phyloP scores from a whole-genome alignment of 78 protist species.

The Trichosphaerium sp. region DNA sequence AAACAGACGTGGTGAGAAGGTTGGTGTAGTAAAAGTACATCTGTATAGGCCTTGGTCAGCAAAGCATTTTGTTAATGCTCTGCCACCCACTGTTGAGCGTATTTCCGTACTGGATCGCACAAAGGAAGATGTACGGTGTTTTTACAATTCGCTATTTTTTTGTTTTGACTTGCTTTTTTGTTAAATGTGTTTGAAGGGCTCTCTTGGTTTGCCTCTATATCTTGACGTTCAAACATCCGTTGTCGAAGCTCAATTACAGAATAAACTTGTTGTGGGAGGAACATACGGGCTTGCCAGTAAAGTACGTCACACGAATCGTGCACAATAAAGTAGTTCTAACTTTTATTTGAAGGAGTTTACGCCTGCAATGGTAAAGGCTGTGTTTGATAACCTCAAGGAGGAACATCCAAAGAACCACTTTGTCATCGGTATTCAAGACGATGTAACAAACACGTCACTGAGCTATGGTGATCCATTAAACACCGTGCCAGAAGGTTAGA shows the following conservation, averaged over 20 bases:
- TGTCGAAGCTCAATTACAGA: not conserved
- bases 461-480: slow-evolving; percentile 2
- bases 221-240: slow-evolving; percentile 27
- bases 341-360: slow-evolving; percentile 68
- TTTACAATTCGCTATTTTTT: no score
- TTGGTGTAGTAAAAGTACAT: slow-evolving; percentile 50
- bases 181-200: no score
- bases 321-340: no score
- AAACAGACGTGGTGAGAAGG: slow-evolving; percentile 11
- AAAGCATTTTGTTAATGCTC: slow-evolving; percentile 18
- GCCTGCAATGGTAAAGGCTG: slow-evolving; percentile 34
- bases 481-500: slow-evolving; percentile 27
- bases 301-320: no score
- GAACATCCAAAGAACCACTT: slow-evolving; percentile 31
- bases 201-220: slow-evolving; percentile 59
- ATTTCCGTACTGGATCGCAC: slow-evolving; percentile 58
- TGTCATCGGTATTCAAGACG: slow-evolving; percentile 59
- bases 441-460: slow-evolving; percentile 35
- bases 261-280: slow-evolving; percentile 38
- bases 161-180: no score
- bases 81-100: slow-evolving; percentile 28
- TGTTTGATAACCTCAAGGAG: slow-evolving; percentile 35
- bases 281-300: slow-evolving; percentile 51
- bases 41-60: slow-evolving; percentile 58
- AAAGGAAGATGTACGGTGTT: no score